Evolutionary conservation across 768 basidiomycete genomes (phyloP).

Genomic region (Polyporus arcularius): DNA sequence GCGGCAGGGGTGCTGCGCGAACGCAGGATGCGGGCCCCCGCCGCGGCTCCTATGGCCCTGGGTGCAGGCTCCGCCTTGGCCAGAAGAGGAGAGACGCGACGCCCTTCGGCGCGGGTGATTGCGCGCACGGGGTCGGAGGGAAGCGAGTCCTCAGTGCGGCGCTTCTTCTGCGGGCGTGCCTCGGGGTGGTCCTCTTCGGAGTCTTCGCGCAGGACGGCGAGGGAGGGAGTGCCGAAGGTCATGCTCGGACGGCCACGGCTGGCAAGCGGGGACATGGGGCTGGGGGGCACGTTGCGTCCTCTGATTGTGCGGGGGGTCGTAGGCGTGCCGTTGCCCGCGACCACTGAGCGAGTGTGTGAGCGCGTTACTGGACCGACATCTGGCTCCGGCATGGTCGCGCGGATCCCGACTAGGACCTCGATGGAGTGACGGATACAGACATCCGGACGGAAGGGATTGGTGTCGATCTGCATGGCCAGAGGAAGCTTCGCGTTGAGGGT

Average conservation of each 20-base stretch:
- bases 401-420: conserved; percentile 63
- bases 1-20: conserved; percentile 23
- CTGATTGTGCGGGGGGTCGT: not conserved
- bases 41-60: not conserved
- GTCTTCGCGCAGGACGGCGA: conserved; percentile 23
- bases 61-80: not conserved
- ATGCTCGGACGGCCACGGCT: conserved; percentile 9
- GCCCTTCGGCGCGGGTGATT: conserved; percentile 26
- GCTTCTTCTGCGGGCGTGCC: conserved; percentile 22
- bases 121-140: conserved; percentile 7
- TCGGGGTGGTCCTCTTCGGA: conserved; percentile 7
- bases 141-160: conserved; percentile 14
- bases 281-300: conserved; percentile 4
- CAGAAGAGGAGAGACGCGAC: conserved; percentile 12
- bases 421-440: conserved; percentile 53
- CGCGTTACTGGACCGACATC: not conserved
- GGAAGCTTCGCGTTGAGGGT: conserved; percentile 62
- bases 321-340: not conserved
- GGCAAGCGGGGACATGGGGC: conserved; percentile 24
- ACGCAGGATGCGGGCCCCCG: conserved; percentile 15
- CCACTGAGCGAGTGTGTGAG: conserved; percentile 16
- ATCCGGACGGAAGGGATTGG: conserved; percentile 38
- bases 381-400: conserved; percentile 25
- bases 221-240: conserved; percentile 5
- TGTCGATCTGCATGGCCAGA: conserved; percentile 48